Evolutionary conservation across 306 rosid species (phyloP).

Genomic region (Pterocarpus macrocarpus): DNA sequence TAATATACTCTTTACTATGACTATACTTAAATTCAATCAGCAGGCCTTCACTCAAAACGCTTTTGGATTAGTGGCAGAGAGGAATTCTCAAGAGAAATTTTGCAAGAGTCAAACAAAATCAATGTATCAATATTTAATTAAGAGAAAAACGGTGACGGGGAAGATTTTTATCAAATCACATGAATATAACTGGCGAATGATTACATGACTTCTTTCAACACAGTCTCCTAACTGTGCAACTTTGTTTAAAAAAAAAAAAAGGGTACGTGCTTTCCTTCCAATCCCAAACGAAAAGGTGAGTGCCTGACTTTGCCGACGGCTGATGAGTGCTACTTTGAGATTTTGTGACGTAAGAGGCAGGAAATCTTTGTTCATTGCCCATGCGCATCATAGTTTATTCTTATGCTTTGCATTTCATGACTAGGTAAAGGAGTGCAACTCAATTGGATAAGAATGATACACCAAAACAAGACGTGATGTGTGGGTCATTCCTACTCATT

Average conservation of each 20-base stretch:
- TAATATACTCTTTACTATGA: too few relatives aligned
- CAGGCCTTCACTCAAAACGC: too few relatives aligned
- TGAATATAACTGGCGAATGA: too few relatives aligned
- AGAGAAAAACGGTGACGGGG: too few relatives aligned
- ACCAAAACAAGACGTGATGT: conserved; percentile 18
- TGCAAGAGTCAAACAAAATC: too few relatives aligned
- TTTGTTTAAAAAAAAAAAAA: background rate
- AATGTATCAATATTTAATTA: too few relatives aligned
- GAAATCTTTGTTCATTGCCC: conserved; percentile 41
- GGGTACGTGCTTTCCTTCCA: conserved; percentile 25
- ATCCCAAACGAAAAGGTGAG: background rate
- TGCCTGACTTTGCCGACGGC: conserved; percentile 40
- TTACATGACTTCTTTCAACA: too few relatives aligned
- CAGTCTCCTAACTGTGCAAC: too few relatives aligned
- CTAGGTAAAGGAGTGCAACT: background rate
- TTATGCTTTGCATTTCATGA: background rate
- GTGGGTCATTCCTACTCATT: conserved; percentile 15
- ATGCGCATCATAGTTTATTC: conserved; percentile 25
- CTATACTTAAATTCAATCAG: too few relatives aligned
- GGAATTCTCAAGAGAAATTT: too few relatives aligned
- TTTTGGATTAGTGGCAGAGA: too few relatives aligned
- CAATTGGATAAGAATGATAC: conserved; percentile 40
- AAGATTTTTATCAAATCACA: too few relatives aligned
- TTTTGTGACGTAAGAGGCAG: conserved; percentile 40
- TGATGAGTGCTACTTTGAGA: conserved; percentile 33